Evolutionary conservation across 306 rosid genomes (phyloP).

Genomic region (Fagus sylvatica): DNA sequence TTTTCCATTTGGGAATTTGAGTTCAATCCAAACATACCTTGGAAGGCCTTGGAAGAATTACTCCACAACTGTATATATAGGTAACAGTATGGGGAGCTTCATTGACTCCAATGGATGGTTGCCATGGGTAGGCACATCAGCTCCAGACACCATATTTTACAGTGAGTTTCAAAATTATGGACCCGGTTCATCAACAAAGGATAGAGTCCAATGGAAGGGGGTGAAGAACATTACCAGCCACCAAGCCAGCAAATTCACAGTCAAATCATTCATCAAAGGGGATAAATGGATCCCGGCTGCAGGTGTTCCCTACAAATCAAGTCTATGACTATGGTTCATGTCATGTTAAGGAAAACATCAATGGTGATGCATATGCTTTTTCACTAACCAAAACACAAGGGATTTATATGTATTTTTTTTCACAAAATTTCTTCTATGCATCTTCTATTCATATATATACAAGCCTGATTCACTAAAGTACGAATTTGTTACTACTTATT

Average conservation of each 20-base stretch:
- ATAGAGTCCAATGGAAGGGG: constrained; percentile 79
- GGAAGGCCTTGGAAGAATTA: constrained; percentile 93
- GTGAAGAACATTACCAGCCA: constrained; percentile 39
- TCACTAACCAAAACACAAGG: no score
- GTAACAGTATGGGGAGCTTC: constrained; percentile 39
- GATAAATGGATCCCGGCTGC: constrained; percentile 52
- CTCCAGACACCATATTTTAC: constrained; percentile 73
- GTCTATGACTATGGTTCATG: constrained; percentile 29
- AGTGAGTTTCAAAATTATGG: constrained; percentile 66
- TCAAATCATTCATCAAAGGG: constrained; percentile 53
- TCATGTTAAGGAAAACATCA: not conserved
- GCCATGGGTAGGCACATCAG: constrained; percentile 71
- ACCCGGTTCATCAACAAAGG: constrained; percentile 56
- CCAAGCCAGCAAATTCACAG: constrained; percentile 51
- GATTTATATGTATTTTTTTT: no score
- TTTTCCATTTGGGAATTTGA: constrained; percentile 51
- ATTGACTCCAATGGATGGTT: constrained; percentile 64
- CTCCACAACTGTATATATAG: constrained; percentile 69
- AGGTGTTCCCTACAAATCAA: constrained; percentile 37
- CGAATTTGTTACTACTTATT: no score
- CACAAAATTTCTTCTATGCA: no score
- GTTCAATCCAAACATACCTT: constrained; percentile 56
- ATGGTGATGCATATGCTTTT: not conserved
- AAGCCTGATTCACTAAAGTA: no score
- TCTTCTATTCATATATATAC: no score